Evolutionary conservation across 495 filamentous ascomycete genomes (phyloP).

Genomic region (Neurospora sp.): DNA sequence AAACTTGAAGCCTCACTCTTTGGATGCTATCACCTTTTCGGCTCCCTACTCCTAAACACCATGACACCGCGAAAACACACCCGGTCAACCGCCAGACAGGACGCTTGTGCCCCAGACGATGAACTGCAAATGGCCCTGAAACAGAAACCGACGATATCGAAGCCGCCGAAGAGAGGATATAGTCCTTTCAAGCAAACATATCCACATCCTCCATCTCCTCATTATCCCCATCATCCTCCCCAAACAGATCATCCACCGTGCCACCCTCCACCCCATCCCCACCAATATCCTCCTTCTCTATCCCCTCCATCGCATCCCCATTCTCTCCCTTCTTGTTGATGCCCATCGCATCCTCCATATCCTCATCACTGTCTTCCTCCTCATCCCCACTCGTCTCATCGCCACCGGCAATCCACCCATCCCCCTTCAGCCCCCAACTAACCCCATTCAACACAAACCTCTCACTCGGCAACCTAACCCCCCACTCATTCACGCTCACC

Average conservation of each 20-base stretch:
- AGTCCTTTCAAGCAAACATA: not conserved
- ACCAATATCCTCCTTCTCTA: conserved; percentile 35
- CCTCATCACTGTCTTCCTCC: conserved; percentile 31
- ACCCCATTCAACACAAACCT: conserved; percentile 80
- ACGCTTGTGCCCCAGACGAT: not conserved
- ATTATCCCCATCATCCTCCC: conserved; percentile 23
- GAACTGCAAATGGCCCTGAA: not conserved
- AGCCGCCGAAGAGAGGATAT: not conserved
- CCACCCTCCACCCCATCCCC: conserved; percentile 33
- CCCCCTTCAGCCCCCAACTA: conserved; percentile 66
- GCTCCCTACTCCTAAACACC: not conserved
- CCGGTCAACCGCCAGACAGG: not conserved
- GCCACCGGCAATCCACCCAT: conserved; percentile 54
- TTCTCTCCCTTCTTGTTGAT: conserved; percentile 10
- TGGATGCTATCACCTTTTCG: not conserved
- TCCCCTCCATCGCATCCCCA: conserved; percentile 16
- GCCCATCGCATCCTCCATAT: conserved; percentile 28
- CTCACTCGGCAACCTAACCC: conserved; percentile 79
- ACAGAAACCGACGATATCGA: not conserved
- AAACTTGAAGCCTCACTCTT: not conserved
- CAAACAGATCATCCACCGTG: conserved; percentile 1
- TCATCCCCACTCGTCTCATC: conserved; percentile 45
- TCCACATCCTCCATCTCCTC: conserved; percentile 40
- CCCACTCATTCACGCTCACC: conserved; percentile 61
- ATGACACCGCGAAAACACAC: not conserved